Conservation (phyloP, 1,139 yeast species). For the Geotrichum carabidarum region DNA sequence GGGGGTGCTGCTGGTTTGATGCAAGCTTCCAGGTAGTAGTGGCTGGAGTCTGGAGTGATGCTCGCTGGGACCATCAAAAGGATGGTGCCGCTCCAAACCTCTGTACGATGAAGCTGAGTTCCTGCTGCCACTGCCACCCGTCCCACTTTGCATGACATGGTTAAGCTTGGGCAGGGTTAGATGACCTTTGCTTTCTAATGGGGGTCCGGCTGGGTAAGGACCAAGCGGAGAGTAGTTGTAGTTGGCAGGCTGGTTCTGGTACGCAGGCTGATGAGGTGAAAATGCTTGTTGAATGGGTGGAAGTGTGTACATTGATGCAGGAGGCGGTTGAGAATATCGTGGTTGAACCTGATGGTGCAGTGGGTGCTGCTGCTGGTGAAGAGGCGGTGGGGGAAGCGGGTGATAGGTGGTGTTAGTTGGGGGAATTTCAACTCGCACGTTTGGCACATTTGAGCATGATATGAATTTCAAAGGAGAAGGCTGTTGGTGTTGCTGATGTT, state of each 20-base stretch:
- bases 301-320: background rate
- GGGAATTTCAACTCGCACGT: background rate
- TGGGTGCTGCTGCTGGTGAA: slow-evolving; percentile 6
- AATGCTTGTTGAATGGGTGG: slow-evolving; percentile 8
- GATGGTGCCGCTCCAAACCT: background rate
- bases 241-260: background rate
- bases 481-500: background rate
- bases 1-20: background rate
- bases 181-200: background rate
- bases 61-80: too few relatives aligned
- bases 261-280: background rate
- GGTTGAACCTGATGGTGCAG: slow-evolving; percentile 2
- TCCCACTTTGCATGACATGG: background rate
- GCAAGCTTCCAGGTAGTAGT: background rate
- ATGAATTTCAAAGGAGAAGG: background rate
- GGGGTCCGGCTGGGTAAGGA: background rate
- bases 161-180: slow-evolving; percentile 1
- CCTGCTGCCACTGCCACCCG: background rate
- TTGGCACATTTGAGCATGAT: background rate
- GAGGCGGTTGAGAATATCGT: slow-evolving; percentile 5
- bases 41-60: slow-evolving; percentile 1
- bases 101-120: background rate
- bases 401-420: background rate
- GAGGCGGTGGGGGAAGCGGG: slow-evolving; percentile 1
- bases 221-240: background rate